Evolutionary conservation across 257 asterid genomes (phyloP).

Genomic region (Solanum neorickii): DNA sequence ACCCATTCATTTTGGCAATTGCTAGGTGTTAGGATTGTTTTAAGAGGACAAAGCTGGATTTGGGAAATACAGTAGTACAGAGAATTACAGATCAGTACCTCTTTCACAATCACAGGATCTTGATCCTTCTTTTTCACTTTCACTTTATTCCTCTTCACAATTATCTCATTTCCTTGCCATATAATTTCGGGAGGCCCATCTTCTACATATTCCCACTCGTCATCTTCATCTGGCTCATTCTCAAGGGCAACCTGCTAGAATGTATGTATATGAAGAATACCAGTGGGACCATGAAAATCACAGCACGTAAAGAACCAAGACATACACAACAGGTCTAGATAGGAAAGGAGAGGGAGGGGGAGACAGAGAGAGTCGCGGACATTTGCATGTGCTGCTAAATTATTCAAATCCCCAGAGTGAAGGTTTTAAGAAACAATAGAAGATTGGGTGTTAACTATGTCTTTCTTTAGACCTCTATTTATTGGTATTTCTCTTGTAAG

Average conservation of each 20-base stretch:
- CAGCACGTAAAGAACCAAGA: not conserved
- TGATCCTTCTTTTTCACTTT: constrained; percentile 59
- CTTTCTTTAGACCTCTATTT: not conserved
- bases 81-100: constrained; percentile 32
- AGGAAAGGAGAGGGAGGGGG: not conserved
- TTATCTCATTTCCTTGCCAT: constrained; percentile 96
- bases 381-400: not conserved
- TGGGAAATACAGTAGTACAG: not conserved
- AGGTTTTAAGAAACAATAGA: not conserved
- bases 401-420: not conserved
- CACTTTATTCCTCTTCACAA: constrained; percentile 79
- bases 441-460: not conserved
- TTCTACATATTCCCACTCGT: constrained; percentile 79
- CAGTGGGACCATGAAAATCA: not conserved
- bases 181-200: constrained; percentile 96
- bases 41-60: not conserved
- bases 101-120: constrained; percentile 17
- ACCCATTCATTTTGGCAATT: not conserved
- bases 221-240: constrained; percentile 43
- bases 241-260: constrained; percentile 35
- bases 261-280: not conserved
- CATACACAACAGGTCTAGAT: not conserved
- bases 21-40: not conserved
- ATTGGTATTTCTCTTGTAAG: not conserved
- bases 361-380: not conserved